phyloP scores from a whole-genome alignment of 208 protist genomes.

The Leptomonas seymouri region DNA sequence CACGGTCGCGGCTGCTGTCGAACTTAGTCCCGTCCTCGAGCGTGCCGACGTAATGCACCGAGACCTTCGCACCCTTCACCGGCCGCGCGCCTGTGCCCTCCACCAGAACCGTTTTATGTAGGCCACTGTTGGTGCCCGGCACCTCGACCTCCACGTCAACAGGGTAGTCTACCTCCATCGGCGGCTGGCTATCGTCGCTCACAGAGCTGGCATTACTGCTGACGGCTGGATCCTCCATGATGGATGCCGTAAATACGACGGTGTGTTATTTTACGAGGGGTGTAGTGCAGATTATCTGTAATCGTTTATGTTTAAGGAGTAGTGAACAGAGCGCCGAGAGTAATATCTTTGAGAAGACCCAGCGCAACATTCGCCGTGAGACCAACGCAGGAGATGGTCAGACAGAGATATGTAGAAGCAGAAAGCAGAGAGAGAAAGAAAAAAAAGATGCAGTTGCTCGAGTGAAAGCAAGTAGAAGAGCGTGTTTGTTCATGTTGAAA shows the following conservation, averaged over 20 bases:
- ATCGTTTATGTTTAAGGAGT: neutral
- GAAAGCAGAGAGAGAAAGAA: neutral
- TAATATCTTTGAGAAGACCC: no score
- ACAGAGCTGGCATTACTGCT: constrained; percentile 31
- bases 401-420: neutral
- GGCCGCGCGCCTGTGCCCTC: constrained; percentile 70
- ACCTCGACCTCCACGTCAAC: constrained; percentile 73
- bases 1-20: constrained; percentile 89
- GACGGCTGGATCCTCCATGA: constrained; percentile 16
- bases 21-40: constrained; percentile 86
- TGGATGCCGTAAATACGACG: neutral
- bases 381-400: no score
- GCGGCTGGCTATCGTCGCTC: constrained; percentile 70
- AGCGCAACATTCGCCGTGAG: no score
- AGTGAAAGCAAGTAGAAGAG: neutral
- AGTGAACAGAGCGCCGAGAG: neutral
- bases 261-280: neutral
- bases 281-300: neutral
- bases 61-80: constrained; percentile 82
- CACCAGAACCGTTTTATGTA: constrained; percentile 85
- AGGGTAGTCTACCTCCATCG: constrained; percentile 75
- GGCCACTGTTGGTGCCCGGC: constrained; percentile 65
- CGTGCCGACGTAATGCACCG: constrained; percentile 91
- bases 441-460: neutral
- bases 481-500: neutral